Base-by-base conservation (phyloP, 2,329 filamentous ascomycete genomes). In the Fusarium sarcochroum region DNA sequence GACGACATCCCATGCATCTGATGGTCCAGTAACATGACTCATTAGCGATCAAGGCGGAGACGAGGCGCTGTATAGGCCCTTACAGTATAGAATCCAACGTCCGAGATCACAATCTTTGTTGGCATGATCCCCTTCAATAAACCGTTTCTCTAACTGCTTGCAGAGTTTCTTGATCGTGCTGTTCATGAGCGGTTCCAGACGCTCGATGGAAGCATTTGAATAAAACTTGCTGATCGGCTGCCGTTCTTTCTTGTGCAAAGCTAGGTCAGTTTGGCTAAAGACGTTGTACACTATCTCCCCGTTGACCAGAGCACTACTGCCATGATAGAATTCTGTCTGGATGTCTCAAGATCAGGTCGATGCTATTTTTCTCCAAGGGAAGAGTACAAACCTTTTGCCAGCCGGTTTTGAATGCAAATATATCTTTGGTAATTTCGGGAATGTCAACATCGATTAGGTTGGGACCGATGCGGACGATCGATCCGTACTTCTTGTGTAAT, bases 391-490 rank as follows among this genome's bases (percentile, higher is more conserved):
- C n/a, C n/a, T n/a, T n/a, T n/a, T n/a, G n/a, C n/a, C n/a, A n/a
- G n/a, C n/a, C n/a, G n/a, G n/a, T n/a, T n/a, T n/a, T n/a, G n/a
- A n/a, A n/a, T n/a, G n/a, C n/a, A n/a, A n/a, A n/a, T n/a, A n/a
- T n/a, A n/a, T n/a, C n/a, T n/a, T n/a, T n/a, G 60, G 78, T 74
- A 52, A 82, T 57, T 27, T 78, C 76, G 1, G 80, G 80, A 1
- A 76, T 69, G 52, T 81, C 77, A 7, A 83, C 65, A 40, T 79
- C 77, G 3, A 82, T 62, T 3, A 78, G n/a, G n/a, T n/a, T n/a
- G n/a, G n/a, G n/a, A n/a, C n/a, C n/a, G n/a, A n/a, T n/a, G n/a
- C n/a, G n/a, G n/a, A n/a, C n/a, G n/a, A n/a, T n/a, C n/a, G n/a
- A n/a, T n/a, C n/a, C n/a, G n/a, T n/a, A n/a, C 58, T 77, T 75